A percentile compares a stretch with the other conserved stretches of the same genome.
These are phyloP conservation scores for Komagataella pseudopastoris DNA, from an alignment of 805 yeast genomes.

Conservation along the genomic window DNA sequence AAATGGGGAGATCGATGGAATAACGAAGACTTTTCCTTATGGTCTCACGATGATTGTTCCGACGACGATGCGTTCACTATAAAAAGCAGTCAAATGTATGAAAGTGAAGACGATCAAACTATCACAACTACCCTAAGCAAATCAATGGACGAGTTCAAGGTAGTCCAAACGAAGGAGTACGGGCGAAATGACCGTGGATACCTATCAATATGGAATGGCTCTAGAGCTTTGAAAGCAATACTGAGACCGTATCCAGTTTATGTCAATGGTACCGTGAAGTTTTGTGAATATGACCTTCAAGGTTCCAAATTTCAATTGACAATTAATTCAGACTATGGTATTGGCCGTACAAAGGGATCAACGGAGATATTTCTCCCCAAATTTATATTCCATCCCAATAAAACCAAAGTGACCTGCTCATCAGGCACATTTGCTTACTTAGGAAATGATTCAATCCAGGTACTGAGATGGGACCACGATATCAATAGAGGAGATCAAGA, in stretches of 20 bases:
- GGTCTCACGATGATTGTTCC: slow-evolving; percentile 50
- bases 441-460: background rate
- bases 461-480: background rate
- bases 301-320: slow-evolving; percentile 32
- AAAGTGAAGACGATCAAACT: background rate
- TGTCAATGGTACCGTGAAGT: slow-evolving; percentile 41
- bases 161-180: background rate
- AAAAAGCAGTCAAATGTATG: background rate
- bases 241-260: slow-evolving; percentile 66
- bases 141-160: background rate
- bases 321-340: slow-evolving; percentile 16
- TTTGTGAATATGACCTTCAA: slow-evolving; percentile 46
- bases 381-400: background rate
- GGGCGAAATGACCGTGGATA: background rate
- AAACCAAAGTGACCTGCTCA: background rate
- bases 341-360: slow-evolving; percentile 4
- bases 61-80: background rate
- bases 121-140: background rate
- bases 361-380: background rate
- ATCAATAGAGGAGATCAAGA: background rate
- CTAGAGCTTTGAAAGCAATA: slow-evolving; percentile 63
- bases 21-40: slow-evolving; percentile 84
- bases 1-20: slow-evolving; percentile 90
- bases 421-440: background rate
- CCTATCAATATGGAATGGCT: slow-evolving; percentile 25